A percentile compares a stretch with the other conserved stretches of the same genome.
phyloP scores from a whole-genome alignment of 2,329 filamentous ascomycete genomes.

The Diaporthe batatas region DNA sequence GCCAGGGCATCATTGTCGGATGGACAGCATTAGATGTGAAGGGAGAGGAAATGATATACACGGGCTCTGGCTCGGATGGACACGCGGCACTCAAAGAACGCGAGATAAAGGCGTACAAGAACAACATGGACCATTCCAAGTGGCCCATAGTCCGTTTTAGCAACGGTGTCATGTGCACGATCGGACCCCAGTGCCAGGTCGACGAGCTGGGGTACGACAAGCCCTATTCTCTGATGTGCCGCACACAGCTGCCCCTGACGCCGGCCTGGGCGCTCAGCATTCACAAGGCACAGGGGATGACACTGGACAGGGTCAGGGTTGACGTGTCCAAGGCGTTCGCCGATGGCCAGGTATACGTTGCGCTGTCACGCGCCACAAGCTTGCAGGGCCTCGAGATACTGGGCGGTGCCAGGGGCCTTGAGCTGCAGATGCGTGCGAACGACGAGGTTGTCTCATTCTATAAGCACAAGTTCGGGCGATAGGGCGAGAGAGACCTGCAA shows the following conservation, averaged over 20 bases:
- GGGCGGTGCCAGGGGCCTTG: conserved; percentile 48
- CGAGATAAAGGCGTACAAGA: conserved; percentile 56
- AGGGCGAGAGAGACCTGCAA: neutral
- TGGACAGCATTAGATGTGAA: conserved; percentile 56
- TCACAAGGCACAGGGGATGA: conserved; percentile 74
- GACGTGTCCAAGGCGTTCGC: conserved; percentile 66
- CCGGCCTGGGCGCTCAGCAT: conserved; percentile 74
- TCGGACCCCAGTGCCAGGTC: conserved; percentile 65
- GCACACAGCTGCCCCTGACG: conserved; percentile 72
- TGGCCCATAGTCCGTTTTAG: conserved; percentile 69
- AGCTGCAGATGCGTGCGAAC: conserved; percentile 50
- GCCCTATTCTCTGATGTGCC: conserved; percentile 62
- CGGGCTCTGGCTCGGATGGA: conserved; percentile 51
- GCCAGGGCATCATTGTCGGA: conserved; percentile 59
- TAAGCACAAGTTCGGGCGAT: conserved; percentile 49
- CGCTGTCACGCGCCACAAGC: conserved; percentile 68
- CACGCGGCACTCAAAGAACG: conserved; percentile 52
- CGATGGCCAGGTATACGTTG: conserved; percentile 72
- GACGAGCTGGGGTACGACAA: conserved; percentile 59
- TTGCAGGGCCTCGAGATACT: conserved; percentile 62
- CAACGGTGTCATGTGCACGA: conserved; percentile 59
- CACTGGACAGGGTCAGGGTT: conserved; percentile 69
- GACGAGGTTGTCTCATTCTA: conserved; percentile 52
- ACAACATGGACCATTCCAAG: conserved; percentile 45
- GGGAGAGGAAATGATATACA: conserved; percentile 42